These are phyloP conservation scores for Fusarium sp. DNA, from an alignment of 2,329 filamentous ascomycete species.

Conservation along the genomic window DNA sequence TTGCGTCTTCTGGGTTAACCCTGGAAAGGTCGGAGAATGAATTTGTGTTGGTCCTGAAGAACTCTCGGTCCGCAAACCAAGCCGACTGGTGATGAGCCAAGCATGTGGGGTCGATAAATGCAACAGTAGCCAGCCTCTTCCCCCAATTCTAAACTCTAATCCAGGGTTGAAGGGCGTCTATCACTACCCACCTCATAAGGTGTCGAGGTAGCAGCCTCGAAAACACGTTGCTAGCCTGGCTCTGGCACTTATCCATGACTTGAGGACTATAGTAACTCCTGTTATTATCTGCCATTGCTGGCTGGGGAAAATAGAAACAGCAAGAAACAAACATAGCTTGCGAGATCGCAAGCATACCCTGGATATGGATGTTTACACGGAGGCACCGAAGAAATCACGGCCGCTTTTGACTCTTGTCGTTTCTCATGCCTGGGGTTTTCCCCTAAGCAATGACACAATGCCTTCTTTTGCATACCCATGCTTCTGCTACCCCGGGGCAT, in stretches of 20 bases:
- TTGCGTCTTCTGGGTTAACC: slow-evolving; percentile 23
- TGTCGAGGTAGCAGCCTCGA: slow-evolving; percentile 9
- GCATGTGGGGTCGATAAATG: slow-evolving; percentile 25
- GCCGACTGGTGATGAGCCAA: slow-evolving; percentile 12
- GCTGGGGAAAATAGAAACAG: background rate
- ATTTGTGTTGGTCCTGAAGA: slow-evolving; percentile 23
- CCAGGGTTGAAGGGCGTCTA: slow-evolving; percentile 9
- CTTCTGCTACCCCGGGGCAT: background rate
- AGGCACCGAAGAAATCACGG: background rate
- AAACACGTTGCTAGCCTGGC: background rate
- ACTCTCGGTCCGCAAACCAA: slow-evolving; percentile 28
- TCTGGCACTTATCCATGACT: slow-evolving; percentile 12
- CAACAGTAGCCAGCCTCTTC: slow-evolving; percentile 26
- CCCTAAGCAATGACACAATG: background rate
- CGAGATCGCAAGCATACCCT: slow-evolving; percentile 2
- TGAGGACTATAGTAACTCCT: background rate
- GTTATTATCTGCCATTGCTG: background rate
- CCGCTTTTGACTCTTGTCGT: background rate
- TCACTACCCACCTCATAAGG: slow-evolving; percentile 23
- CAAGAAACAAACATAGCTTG: background rate
- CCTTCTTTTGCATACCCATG: background rate
- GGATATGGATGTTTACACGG: background rate
- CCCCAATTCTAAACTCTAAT: slow-evolving; percentile 35
- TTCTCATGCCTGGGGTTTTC: background rate
- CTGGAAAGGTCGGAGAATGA: slow-evolving; percentile 25